Conservation (phyloP, 306 rosid genomes). For the Erythrophleum fordii region DNA sequence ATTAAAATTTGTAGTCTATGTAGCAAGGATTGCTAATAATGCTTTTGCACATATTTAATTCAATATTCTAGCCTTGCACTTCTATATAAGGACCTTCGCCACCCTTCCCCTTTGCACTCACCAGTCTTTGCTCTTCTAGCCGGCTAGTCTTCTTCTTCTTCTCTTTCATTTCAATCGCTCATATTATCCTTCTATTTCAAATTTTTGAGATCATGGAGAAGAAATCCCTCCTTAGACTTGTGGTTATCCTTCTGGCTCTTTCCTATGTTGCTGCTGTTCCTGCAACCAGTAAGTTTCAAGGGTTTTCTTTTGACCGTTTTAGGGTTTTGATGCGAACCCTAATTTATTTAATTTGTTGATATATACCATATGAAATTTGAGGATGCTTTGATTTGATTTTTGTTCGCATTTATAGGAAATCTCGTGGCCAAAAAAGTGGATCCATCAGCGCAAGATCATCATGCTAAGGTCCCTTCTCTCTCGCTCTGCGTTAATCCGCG, state of each 20-base stretch:
- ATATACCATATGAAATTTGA: neutral
- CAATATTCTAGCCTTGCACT: conserved; percentile 6
- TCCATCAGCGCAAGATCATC: conserved; percentile 33
- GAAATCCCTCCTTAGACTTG: conserved; percentile 38
- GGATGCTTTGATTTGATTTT: conserved; percentile 4
- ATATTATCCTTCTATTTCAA: neutral
- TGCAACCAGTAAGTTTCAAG: conserved; percentile 44
- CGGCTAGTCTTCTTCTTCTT: conserved; percentile 6
- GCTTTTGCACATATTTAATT: conserved; percentile 31
- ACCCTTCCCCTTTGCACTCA: conserved; percentile 31
- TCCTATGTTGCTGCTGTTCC: conserved; percentile 41
- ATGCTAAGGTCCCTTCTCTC: conserved; percentile 36
- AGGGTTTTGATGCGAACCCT: conserved; percentile 39
- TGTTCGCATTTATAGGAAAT: conserved; percentile 37
- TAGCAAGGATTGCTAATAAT: neutral
- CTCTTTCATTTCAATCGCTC: conserved; percentile 2
- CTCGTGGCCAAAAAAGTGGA: conserved; percentile 7
- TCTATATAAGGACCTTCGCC: conserved; percentile 38
- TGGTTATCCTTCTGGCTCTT: conserved; percentile 38
- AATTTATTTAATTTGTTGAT: neutral
- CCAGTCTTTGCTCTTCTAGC: conserved; percentile 21
- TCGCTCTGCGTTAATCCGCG: neutral
- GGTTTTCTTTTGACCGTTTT: neutral
- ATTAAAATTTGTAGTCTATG: neutral
- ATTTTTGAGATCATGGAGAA: conserved; percentile 38